Evolutionary conservation across 148 eudicot genomes (phyloP).

Genomic region (Limonium bicolor): DNA sequence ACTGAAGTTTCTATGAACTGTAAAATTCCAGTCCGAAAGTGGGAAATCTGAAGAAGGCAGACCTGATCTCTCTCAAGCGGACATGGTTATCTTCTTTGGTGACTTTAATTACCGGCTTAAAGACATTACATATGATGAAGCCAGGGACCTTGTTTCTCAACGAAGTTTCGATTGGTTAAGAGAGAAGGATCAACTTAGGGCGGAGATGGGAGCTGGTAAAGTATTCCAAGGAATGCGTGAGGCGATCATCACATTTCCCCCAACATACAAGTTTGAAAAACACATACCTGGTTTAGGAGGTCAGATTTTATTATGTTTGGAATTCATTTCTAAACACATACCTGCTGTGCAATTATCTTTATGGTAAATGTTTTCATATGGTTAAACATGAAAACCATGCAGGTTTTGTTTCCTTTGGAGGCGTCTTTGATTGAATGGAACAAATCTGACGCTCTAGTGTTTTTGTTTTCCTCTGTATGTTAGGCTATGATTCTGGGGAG

Average conservation of each 20-base stretch:
- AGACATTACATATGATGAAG: conserved; percentile 97
- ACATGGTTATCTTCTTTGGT: conserved; percentile 76
- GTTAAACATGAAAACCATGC: not conserved
- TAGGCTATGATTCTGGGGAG: conserved; percentile 98
- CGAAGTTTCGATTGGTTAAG: conserved; percentile 96
- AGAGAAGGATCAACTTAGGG: conserved; percentile 92
- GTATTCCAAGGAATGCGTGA: conserved; percentile 99
- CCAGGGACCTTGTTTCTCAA: conserved; percentile 95
- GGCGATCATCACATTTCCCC: conserved; percentile 84
- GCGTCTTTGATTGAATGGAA: not conserved
- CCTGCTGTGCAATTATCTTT: too few relatives aligned
- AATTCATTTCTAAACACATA: too few relatives aligned
- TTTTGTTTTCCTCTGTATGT: not conserved
- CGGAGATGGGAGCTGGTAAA: conserved; percentile 94
- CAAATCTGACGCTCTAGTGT: not conserved
- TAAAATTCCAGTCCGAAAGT: too few relatives aligned
- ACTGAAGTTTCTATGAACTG: too few relatives aligned
- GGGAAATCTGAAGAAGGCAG: conserved; percentile 52
- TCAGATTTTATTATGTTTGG: conserved; percentile 13
- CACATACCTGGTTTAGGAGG: conserved; percentile 92
- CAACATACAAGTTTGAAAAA: conserved; percentile 89
- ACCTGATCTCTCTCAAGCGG: conserved; percentile 88
- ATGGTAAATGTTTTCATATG: too few relatives aligned
- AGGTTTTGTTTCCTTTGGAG: not conserved
- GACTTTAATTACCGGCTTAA: conserved; percentile 95